These are phyloP conservation scores for Melocanna baccifera DNA, from an alignment of 176 grass and related monocot species.

Conservation along the genomic window DNA sequence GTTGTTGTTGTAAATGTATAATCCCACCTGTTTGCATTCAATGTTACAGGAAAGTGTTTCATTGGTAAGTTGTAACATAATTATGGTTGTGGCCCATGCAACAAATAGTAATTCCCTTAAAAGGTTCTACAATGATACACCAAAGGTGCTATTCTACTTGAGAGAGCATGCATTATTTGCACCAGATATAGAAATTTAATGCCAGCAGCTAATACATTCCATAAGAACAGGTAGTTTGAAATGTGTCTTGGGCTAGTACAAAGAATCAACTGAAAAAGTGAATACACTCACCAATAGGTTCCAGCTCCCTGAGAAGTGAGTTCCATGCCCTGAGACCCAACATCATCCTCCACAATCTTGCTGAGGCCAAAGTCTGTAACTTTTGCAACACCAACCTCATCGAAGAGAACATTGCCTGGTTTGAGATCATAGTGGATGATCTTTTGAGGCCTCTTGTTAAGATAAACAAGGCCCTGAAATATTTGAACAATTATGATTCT, in stretches of 20 bases:
- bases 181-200: slow-evolving; percentile 20
- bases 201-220: slow-evolving; percentile 22
- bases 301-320: slow-evolving; percentile 98
- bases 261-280: slow-evolving; percentile 29
- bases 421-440: slow-evolving; percentile 99
- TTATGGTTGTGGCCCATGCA: neutral
- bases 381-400: slow-evolving; percentile 91
- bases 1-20: neutral
- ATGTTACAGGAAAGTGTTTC: neutral
- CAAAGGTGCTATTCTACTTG: neutral
- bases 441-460: slow-evolving; percentile 93
- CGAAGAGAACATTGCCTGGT: slow-evolving; percentile 96
- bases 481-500: slow-evolving; percentile 99
- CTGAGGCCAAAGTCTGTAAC: slow-evolving; percentile 99
- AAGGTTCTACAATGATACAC: slow-evolving; percentile 14
- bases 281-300: slow-evolving; percentile 83
- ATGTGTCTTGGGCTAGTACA: neutral
- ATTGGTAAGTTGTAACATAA: neutral
- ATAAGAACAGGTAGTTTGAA: slow-evolving; percentile 8
- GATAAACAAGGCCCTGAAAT: slow-evolving; percentile 96
- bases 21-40: neutral
- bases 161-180: slow-evolving; percentile 13
- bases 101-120: slow-evolving; percentile 10
- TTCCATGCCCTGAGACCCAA: slow-evolving; percentile 99
- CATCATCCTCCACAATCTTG: slow-evolving; percentile 99